phyloP scores from a whole-genome alignment of 2,329 filamentous ascomycete genomes.

The Fusarium secorum region DNA sequence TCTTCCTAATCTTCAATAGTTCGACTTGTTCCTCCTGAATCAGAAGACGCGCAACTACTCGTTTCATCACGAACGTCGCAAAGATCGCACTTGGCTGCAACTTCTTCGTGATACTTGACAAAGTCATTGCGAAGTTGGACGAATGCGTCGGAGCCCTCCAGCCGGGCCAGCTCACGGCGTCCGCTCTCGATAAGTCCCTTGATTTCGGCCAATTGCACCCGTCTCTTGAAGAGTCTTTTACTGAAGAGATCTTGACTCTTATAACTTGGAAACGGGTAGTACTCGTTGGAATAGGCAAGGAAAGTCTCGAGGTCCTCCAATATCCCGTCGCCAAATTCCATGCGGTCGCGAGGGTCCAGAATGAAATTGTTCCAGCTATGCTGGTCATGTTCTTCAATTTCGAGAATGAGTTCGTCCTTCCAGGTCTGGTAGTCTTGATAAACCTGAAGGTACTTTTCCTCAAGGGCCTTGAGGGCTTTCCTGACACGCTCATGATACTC shows the following conservation, averaged over 20 bases:
- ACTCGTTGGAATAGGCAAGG: not conserved
- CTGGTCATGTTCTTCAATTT: not conserved
- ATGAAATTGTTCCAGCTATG: constrained; percentile 19
- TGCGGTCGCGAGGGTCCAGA: constrained; percentile 1
- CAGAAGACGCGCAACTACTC: not conserved
- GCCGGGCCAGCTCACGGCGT: constrained; percentile 12
- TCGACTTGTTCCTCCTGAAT: not conserved
- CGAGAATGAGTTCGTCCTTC: not conserved
- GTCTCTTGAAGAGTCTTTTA: not conserved
- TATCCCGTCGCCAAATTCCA: not conserved
- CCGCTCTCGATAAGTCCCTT: constrained; percentile 4
- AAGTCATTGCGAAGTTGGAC: constrained; percentile 10
- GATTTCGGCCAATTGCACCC: not conserved
- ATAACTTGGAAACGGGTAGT: not conserved
- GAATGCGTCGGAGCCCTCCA: constrained; percentile 12
- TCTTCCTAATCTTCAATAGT: not conserved
- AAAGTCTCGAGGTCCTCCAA: not conserved
- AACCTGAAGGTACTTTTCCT: not conserved
- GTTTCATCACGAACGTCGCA: not conserved
- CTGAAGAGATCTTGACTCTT: not conserved
- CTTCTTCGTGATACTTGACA: not conserved
- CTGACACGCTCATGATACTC: constrained; percentile 15
- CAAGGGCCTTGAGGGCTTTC: constrained; percentile 6
- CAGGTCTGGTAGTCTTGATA: not conserved
- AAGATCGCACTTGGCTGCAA: not conserved